These are phyloP conservation scores for Mortierella sp. DNA, from an alignment of 371 early-diverging fungal species.

Conservation along the genomic window DNA sequence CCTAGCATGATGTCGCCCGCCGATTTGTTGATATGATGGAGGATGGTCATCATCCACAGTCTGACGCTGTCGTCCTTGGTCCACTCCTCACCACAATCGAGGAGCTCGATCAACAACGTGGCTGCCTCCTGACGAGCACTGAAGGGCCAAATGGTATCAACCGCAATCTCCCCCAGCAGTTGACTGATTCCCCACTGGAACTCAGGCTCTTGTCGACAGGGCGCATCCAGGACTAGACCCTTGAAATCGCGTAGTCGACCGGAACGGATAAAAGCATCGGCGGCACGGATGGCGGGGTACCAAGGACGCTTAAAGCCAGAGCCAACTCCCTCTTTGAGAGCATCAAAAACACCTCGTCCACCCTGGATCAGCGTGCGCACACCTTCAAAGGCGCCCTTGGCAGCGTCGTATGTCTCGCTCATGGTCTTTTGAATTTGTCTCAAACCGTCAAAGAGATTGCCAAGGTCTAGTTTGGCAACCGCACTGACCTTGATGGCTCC, in stretches of 20 bases:
- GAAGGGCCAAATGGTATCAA: background rate
- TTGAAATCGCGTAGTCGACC: slow-evolving; percentile 14
- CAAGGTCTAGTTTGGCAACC: slow-evolving; percentile 9
- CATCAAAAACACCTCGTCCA: background rate
- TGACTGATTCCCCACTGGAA: slow-evolving; percentile 29
- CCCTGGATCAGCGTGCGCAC: background rate
- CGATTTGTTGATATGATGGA: background rate
- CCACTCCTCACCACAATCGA: background rate
- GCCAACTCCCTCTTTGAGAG: slow-evolving; percentile 1
- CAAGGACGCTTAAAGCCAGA: slow-evolving; percentile 11
- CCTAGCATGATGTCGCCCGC: background rate
- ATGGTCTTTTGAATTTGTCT: background rate
- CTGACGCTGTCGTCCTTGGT: background rate
- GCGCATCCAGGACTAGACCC: background rate
- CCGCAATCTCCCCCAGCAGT: slow-evolving; percentile 20
- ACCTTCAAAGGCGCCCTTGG: background rate
- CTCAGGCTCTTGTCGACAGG: slow-evolving; percentile 3
- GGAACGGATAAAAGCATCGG: background rate
- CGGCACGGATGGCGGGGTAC: slow-evolving; percentile 19
- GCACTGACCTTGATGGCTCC: slow-evolving; percentile 6
- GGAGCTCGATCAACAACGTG: slow-evolving; percentile 4
- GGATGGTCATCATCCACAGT: slow-evolving; percentile 10
- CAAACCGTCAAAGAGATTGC: slow-evolving; percentile 1
- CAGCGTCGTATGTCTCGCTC: background rate
- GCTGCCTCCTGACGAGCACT: slow-evolving; percentile 7